Evolutionary conservation across 352 stramenopile genomes (phyloP).

Genomic region (Phytophthora europaea): DNA sequence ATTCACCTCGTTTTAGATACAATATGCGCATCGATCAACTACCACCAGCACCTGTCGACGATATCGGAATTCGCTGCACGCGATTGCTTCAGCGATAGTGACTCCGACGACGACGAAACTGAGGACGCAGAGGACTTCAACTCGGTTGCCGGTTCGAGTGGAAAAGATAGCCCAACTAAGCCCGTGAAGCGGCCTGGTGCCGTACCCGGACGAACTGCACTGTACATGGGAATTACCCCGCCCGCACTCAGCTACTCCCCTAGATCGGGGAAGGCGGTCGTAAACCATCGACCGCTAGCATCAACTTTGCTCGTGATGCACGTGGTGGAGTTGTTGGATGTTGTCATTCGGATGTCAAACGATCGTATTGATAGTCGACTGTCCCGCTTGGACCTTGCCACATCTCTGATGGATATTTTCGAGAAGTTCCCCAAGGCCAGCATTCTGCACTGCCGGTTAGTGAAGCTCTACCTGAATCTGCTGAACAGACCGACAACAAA

Average conservation of each 20-base stretch:
- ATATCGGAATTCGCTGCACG: conserved; percentile 79
- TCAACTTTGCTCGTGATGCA: conserved; percentile 74
- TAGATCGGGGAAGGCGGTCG: conserved; percentile 56
- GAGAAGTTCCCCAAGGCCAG: conserved; percentile 78
- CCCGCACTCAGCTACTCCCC: conserved; percentile 49
- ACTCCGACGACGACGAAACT: conserved; percentile 61
- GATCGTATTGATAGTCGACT: conserved; percentile 67
- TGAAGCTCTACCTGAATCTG: conserved; percentile 78
- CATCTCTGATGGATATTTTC: conserved; percentile 76
- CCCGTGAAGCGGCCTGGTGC: conserved; percentile 18
- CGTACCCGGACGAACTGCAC: conserved; percentile 22
- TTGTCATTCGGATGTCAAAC: conserved; percentile 69
- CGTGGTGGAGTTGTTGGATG: conserved; percentile 73
- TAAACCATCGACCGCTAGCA: conserved; percentile 72
- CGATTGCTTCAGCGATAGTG: conserved; percentile 82
- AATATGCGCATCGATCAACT: conserved; percentile 79
- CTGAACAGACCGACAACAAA: conserved; percentile 71
- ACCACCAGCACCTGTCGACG: conserved; percentile 78
- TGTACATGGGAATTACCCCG: conserved; percentile 30
- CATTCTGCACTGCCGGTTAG: conserved; percentile 75
- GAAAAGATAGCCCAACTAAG: conserved; percentile 30
- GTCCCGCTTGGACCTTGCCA: conserved; percentile 62
- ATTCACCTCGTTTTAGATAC: conserved; percentile 66
- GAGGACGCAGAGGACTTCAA: conserved; percentile 36
- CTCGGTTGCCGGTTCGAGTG: neutral